Conservation (phyloP, 2,329 filamentous ascomycete genomes). For the Aspergillus transmontanensis region DNA sequence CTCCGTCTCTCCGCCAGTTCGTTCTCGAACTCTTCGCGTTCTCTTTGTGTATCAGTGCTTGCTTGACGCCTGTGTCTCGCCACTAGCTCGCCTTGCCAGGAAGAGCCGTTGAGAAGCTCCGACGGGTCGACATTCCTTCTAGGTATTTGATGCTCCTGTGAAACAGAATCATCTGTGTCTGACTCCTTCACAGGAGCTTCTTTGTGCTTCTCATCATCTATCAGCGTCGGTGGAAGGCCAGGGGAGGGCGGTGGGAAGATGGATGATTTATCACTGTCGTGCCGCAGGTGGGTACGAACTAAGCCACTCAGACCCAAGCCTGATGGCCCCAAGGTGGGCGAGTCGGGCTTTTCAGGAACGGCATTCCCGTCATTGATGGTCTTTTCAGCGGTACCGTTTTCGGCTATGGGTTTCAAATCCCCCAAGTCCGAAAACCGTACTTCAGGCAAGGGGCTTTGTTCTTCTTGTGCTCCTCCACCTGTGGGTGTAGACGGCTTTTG, state of each 20-base stretch:
- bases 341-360: slow-evolving; percentile 57
- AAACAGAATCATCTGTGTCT: neutral
- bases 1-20: slow-evolving; percentile 52
- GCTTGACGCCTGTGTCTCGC: slow-evolving; percentile 45
- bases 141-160: slow-evolving; percentile 2
- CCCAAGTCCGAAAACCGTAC: slow-evolving; percentile 40
- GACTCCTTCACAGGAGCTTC: slow-evolving; percentile 7
- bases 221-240: slow-evolving; percentile 35
- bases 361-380: slow-evolving; percentile 10
- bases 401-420: slow-evolving; percentile 45
- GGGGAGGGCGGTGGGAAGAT: slow-evolving; percentile 62
- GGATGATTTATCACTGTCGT: slow-evolving; percentile 79
- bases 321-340: slow-evolving; percentile 73
- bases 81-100: slow-evolving; percentile 54
- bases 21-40: slow-evolving; percentile 51
- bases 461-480: slow-evolving; percentile 23
- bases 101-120: slow-evolving; percentile 20
- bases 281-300: slow-evolving; percentile 81
- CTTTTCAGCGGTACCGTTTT: slow-evolving; percentile 28
- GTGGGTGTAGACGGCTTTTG: slow-evolving; percentile 33
- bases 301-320: slow-evolving; percentile 72
- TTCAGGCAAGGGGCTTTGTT: slow-evolving; percentile 36
- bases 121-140: slow-evolving; percentile 2
- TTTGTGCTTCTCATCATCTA: slow-evolving; percentile 23
- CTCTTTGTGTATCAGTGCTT: slow-evolving; percentile 52